Evolutionary conservation across 2,329 filamentous ascomycete species (phyloP), one percentile per base, ranked within the genome.

Genomic region (Aureobasidium sp.): DNA sequence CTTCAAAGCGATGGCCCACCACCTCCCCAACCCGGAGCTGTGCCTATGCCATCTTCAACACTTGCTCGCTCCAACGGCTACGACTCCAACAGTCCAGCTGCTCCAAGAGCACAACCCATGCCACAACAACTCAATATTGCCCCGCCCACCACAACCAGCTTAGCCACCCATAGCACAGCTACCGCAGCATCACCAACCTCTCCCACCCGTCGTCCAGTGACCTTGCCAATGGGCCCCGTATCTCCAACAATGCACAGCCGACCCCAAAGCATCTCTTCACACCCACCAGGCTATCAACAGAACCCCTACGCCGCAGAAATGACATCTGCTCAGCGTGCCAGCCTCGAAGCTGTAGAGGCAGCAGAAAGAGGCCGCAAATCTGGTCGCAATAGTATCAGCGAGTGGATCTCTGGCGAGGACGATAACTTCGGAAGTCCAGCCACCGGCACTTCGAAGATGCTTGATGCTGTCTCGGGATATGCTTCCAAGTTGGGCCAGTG

Each of bases 261-360:
- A 64, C 54, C 51, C 50, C n/a, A 27, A 49, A 63, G 36, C 64
- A 65, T 65, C 66, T 64, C 64, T 41, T 73, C 75, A 62, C 76
- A 79, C 64, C 79, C 79, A 27, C 75, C 78, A 0, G 77, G 78
- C 13, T 81, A 81, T 67, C 68, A 74, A 59, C 79, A 81, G 64
- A 76, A 78, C 62, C 69, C 74, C 65, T 71, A 76, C 55, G 76
- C 76, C 21, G 70, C 72, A 36, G 77, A 78, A 45, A 64, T 76
- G 70, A 72, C 63, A 25, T 66, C 73, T 5, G 68, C 69, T 29
- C 68, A 72, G 63, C 64, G 73, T 39, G 69, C 68, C 64, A 72
- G 64, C 66, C 67, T 72, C 65, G 70, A 68, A 16, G 64, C 66
- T 62, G 64, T 65, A 44, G 69, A 70, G 41, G 64, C 64, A 14